phyloP scores from a whole-genome alignment of 1,284 basidiomycete genomes.

The Tylopilus sp. region DNA sequence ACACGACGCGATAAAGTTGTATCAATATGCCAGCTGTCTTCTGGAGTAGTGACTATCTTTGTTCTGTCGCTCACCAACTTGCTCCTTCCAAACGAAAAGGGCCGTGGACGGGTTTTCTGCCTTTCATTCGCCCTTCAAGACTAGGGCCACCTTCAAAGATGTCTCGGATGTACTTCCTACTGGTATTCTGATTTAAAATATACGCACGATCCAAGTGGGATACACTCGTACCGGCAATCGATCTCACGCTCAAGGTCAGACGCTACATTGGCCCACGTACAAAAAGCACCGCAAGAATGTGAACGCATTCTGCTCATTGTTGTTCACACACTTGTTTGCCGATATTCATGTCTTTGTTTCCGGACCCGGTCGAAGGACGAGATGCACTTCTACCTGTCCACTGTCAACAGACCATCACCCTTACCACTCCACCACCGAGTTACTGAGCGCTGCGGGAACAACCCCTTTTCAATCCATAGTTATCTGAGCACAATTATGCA shows the following conservation, averaged over 20 bases:
- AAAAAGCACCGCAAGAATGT: slow-evolving; percentile 71
- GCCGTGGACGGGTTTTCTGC: slow-evolving; percentile 73
- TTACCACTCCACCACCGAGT: slow-evolving; percentile 49
- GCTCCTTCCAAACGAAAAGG: slow-evolving; percentile 66
- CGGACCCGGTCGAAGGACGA: slow-evolving; percentile 46
- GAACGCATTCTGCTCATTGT: slow-evolving; percentile 58
- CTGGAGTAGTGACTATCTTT: slow-evolving; percentile 61
- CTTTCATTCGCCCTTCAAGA: slow-evolving; percentile 44
- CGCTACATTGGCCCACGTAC: slow-evolving; percentile 70
- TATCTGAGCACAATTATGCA: slow-evolving; percentile 74
- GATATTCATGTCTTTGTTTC: slow-evolving; percentile 64
- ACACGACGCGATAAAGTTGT: slow-evolving; percentile 63
- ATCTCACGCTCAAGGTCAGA: slow-evolving; percentile 63
- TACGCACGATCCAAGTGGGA: slow-evolving; percentile 47
- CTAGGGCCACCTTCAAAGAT: slow-evolving; percentile 53
- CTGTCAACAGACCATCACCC: slow-evolving; percentile 37
- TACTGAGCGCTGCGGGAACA: slow-evolving; percentile 77
- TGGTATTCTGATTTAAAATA: slow-evolving; percentile 77
- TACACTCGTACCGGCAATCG: slow-evolving; percentile 11
- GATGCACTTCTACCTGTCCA: slow-evolving; percentile 46
- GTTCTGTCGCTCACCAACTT: slow-evolving; percentile 56
- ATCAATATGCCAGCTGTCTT: slow-evolving; percentile 48
- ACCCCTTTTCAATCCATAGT: slow-evolving; percentile 80
- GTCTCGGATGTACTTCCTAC: slow-evolving; percentile 72
- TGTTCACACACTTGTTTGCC: slow-evolving; percentile 72